Conservation (phyloP, 495 filamentous ascomycete genomes). For the Lophiotrema nucula region DNA sequence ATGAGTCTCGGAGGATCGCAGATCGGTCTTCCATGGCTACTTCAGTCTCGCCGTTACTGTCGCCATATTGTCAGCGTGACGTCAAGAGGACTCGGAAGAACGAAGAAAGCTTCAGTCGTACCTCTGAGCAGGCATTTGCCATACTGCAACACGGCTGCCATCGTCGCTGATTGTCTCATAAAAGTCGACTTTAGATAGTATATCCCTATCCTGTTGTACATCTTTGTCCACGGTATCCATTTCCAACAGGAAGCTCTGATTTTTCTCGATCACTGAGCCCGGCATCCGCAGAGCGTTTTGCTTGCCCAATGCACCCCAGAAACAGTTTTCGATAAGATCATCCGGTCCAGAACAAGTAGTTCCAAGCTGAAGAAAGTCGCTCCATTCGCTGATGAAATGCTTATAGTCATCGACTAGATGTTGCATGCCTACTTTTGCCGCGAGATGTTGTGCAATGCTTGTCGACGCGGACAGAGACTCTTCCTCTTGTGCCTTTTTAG, state of each 20-base stretch:
- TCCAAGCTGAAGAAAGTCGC: neutral
- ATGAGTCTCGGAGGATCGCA: neutral
- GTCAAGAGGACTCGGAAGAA: neutral
- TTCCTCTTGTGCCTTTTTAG: neutral
- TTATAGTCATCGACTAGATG: neutral
- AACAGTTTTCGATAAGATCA: neutral
- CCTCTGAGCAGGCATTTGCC: neutral
- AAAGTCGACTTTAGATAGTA: neutral
- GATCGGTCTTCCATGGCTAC: neutral
- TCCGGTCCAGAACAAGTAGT: neutral
- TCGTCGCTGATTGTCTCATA: conserved; percentile 1
- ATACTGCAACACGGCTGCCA: conserved; percentile 2
- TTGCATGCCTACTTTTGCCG: neutral
- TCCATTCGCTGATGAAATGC: neutral
- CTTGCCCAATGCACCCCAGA: conserved; percentile 2
- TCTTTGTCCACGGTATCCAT: neutral
- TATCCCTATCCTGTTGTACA: neutral
- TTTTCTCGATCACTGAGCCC: neutral
- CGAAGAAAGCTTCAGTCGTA: neutral
- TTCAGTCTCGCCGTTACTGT: neutral
- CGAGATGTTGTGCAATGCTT: neutral
- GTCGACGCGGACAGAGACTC: neutral
- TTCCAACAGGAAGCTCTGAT: neutral
- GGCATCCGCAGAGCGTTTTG: neutral
- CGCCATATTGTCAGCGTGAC: neutral